These are phyloP conservation scores for Tuctoria greenei DNA, from an alignment of 176 grass and related monocot species.

Conservation along the genomic window DNA sequence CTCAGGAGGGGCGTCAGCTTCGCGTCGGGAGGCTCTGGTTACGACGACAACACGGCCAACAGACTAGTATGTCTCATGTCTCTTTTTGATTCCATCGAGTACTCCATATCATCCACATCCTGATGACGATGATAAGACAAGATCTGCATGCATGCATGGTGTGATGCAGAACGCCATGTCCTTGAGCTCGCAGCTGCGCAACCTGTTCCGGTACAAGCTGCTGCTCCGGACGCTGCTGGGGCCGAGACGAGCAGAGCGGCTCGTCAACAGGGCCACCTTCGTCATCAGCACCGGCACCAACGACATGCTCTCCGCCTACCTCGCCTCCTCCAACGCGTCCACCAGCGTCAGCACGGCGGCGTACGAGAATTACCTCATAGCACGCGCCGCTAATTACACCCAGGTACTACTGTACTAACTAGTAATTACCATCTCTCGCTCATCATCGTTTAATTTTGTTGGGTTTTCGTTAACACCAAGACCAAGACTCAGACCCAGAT, in stretches of 20 bases:
- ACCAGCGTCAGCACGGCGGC: slow-evolving; percentile 5
- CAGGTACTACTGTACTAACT: no score
- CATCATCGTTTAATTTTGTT: no score
- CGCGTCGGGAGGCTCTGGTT: slow-evolving; percentile 66
- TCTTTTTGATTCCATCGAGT: no score
- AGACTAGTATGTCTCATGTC: no score
- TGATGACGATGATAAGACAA: no score
- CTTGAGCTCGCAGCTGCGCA: slow-evolving; percentile 50
- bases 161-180: slow-evolving; percentile 52
- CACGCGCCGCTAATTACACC: slow-evolving; percentile 48
- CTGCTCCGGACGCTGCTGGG: slow-evolving; percentile 45
- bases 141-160: no score
- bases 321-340: slow-evolving; percentile 40
- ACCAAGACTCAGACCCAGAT: no score
- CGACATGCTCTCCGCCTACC: slow-evolving; percentile 46
- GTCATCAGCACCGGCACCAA: slow-evolving; percentile 60
- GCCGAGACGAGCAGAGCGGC: slow-evolving; percentile 44
- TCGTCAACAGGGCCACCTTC: slow-evolving; percentile 58
- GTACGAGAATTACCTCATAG: slow-evolving; percentile 57
- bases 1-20: slow-evolving; percentile 63
- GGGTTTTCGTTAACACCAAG: no score
- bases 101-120: no score
- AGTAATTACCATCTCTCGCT: no score
- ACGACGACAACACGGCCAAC: slow-evolving; percentile 57
- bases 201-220: slow-evolving; percentile 57